Base-by-base conservation (phyloP, 2,329 filamentous ascomycete genomes). In the Lachnellula subtilissima region DNA sequence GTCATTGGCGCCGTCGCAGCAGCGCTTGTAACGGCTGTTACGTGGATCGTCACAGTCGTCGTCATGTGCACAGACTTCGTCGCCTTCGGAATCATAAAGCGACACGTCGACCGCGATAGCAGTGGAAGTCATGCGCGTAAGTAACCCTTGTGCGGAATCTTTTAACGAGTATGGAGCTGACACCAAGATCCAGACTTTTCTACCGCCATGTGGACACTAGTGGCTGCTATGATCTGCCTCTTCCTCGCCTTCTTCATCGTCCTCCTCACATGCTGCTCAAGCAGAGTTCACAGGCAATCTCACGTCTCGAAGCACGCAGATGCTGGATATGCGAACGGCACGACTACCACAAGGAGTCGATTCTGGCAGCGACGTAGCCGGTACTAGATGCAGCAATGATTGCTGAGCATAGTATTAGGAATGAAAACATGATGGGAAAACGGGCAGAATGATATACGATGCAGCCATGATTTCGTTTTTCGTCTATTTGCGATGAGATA, bases 201-300 rank as follows among this genome's bases (percentile, higher is more conserved):
- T 35, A 65, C 74, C 3, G 84, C 75, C 15, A 77, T 84, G 43
- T 88, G 84, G 84, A 80, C 81, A 9, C 70, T 81, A 1, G 73
- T 87, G 14, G 83, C 72, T 7, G 77, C 79, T 2, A 81, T 80
- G 59, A 72, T 85, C 57, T 75, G 76, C 62, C 72, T 78, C 19
- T 75, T 86, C 52, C 56, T 85, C 25, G 84, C 77, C 8, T 78
- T 78, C 19, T 59, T 83, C 52, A 62, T 86, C 50, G 76, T 87
- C 55, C 79, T 87, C 63, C 73, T 86, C 62, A 82, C 81, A 6
- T 87, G 83, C 76, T 85, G 79, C 72, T 77, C 76, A 53, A 73
- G 75, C 22, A 53, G 65, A 39, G 56, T 59, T 52, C 59, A 67
- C 36, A 57, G 53, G 28, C 35, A 63, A 48, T 37, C 52, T 25